phyloP scores from a whole-genome alignment of 306 rosid genomes.

The Hippophae gyantsensis region DNA sequence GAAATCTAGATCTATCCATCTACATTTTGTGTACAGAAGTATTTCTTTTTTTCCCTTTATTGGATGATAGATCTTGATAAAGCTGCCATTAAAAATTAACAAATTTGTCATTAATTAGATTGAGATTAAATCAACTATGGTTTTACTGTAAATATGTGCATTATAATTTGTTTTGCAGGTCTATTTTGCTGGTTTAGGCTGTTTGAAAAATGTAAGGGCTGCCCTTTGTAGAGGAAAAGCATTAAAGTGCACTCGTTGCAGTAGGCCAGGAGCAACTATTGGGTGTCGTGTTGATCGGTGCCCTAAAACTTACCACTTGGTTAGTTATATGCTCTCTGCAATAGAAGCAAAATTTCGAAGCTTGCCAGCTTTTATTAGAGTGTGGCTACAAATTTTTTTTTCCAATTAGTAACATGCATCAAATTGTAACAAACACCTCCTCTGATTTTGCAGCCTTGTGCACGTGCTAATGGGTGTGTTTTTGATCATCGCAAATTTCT shows the following conservation, averaged over 20 bases:
- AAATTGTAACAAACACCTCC: background rate
- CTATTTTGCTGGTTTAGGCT: constrained; percentile 95
- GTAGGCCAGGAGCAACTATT: constrained; percentile 90
- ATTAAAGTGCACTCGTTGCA: constrained; percentile 91
- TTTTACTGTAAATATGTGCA: constrained; percentile 5
- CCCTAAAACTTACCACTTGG: constrained; percentile 96
- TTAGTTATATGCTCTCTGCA: constrained; percentile 28
- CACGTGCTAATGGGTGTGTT: constrained; percentile 84
- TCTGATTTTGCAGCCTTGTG: constrained; percentile 74
- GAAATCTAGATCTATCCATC: background rate
- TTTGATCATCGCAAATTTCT: constrained; percentile 99
- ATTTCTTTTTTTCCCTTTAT: no score
- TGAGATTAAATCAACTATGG: constrained; percentile 5
- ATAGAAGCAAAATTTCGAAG: constrained; percentile 9
- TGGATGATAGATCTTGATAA: background rate
- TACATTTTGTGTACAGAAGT: no score
- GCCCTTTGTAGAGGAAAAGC: constrained; percentile 95
- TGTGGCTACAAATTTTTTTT: constrained; percentile 1
- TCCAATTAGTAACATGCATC: background rate
- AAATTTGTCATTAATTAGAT: constrained; percentile 1
- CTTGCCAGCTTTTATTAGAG: constrained; percentile 14
- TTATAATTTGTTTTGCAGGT: constrained; percentile 55
- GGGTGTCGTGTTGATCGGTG: constrained; percentile 99
- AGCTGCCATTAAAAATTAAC: background rate
- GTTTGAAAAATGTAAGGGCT: constrained; percentile 92